Evolutionary conservation across 1,284 basidiomycete genomes (phyloP), one percentile per base, ranked within the genome.

Genomic region (Cystobasidium slooffiae): DNA sequence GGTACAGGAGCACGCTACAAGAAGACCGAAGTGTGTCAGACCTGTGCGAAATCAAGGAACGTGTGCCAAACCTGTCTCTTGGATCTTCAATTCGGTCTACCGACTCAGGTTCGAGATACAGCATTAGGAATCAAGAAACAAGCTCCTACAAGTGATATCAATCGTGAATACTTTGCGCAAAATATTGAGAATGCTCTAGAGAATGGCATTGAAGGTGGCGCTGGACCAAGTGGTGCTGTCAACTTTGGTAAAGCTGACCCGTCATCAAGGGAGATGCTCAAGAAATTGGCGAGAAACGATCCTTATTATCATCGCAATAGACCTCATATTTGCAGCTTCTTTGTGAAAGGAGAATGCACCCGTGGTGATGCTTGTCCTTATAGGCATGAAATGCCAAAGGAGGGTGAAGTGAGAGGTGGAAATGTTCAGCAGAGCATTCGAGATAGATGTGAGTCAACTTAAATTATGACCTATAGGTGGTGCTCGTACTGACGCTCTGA

Each of bases 21-120:
- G 86, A 93, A 94, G 79, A 99, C 97, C 5, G 96, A 98, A 77
- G 90, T 99, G 78, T 99, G 97, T 84, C 94, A 97, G 82, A 98
- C 97, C 0, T 99, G 97, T 80, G 93, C 96, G 49, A 99, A 97
- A 86, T 91, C 97, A 79, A 97, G 98, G 86, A 97, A 99, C 80
- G 92, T 97, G 53, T 99, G 97, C 84, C 97, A 99, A 84, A 98
- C 95, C 0, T 99, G 97, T 83, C 85, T 99, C 39, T 86, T 99
- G 46, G 97, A 99, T 82, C 87, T 84, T 18, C 94, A 98, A 83
- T 99, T 94, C 79, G 93, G 93, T 18, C 84, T 99, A 58, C 97
- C 97, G 1, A 95, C 94, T 0, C 97, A 99, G 86, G 95, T 99
- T 16, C 87, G 97, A 75, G 97, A 99, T 82, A 96, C 95, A 0